phyloP scores from a whole-genome alignment of 2,329 filamentous ascomycete genomes.

The Decorospora gaudefroyi region DNA sequence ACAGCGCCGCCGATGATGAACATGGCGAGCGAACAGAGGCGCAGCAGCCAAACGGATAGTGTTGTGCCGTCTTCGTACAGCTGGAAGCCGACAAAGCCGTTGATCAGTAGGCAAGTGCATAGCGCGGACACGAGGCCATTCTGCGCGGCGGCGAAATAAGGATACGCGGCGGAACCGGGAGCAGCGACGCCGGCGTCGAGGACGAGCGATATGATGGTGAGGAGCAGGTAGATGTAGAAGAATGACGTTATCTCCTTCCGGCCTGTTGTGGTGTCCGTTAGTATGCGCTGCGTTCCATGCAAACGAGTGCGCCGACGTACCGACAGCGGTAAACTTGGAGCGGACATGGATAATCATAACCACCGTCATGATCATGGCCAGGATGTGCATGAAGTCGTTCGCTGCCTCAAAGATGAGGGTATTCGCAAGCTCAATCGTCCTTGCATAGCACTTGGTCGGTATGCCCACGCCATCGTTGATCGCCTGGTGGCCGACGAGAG shows the following conservation, averaged over 20 bases:
- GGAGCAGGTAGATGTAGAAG: constrained; percentile 94
- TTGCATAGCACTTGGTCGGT: constrained; percentile 87
- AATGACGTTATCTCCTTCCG: constrained; percentile 80
- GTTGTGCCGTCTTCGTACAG: constrained; percentile 96
- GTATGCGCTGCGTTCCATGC: constrained; percentile 59
- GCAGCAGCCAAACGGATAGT: constrained; percentile 89
- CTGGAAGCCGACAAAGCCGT: constrained; percentile 98
- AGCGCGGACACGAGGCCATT: constrained; percentile 83
- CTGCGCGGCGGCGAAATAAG: constrained; percentile 90
- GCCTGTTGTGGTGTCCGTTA: constrained; percentile 53
- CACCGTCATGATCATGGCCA: constrained; percentile 87
- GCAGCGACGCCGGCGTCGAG: constrained; percentile 93
- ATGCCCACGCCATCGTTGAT: constrained; percentile 74
- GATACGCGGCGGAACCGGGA: constrained; percentile 76
- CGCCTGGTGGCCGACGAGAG: constrained; percentile 75
- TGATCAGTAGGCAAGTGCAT: constrained; percentile 88
- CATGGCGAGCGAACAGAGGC: constrained; percentile 75
- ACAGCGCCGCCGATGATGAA: constrained; percentile 87
- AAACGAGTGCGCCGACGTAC: constrained; percentile 57
- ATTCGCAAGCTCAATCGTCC: constrained; percentile 94
- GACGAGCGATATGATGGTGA: constrained; percentile 85
- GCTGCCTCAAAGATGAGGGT: constrained; percentile 98
- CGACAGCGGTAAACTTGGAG: constrained; percentile 97
- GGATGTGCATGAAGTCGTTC: constrained; percentile 88
- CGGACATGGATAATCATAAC: constrained; percentile 97